phyloP scores from a whole-genome alignment of 495 filamentous ascomycete species.

The Penicillium goetzii region DNA sequence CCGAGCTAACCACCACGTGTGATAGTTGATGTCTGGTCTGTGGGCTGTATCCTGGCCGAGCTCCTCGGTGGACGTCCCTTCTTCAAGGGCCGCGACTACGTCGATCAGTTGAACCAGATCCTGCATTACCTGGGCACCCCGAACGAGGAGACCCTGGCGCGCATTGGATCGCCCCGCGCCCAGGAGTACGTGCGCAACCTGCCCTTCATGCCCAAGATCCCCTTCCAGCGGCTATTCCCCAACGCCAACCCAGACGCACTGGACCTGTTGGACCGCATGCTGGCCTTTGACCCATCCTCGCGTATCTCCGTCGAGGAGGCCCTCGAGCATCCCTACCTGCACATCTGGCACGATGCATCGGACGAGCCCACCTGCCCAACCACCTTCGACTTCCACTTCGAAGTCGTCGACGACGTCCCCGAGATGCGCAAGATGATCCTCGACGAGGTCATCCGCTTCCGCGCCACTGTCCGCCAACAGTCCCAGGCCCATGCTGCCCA shows the following conservation, averaged over 20 bases:
- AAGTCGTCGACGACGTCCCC: conserved; percentile 86
- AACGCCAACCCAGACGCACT: conserved; percentile 95
- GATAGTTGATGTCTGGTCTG: conserved; percentile 99
- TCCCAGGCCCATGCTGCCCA: conserved; percentile 50
- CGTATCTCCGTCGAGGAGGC: conserved; percentile 93
- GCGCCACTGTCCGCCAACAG: conserved; percentile 71
- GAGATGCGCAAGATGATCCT: conserved; percentile 98
- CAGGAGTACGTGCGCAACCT: conserved; percentile 99
- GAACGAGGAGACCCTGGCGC: conserved; percentile 89
- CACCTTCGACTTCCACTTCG: conserved; percentile 97
- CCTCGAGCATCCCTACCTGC: conserved; percentile 91
- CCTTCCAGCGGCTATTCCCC: conserved; percentile 86
- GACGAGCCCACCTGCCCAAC: conserved; percentile 93
- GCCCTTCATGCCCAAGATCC: conserved; percentile 91
- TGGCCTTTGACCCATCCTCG: conserved; percentile 91
- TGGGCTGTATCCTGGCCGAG: conserved; percentile 96
- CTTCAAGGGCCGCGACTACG: conserved; percentile 99
- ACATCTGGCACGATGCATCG: conserved; percentile 97
- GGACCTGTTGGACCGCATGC: conserved; percentile 92
- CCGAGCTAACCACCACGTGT: not conserved
- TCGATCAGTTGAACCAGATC: conserved; percentile 99
- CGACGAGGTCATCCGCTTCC: conserved; percentile 85
- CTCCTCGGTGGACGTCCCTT: conserved; percentile 95
- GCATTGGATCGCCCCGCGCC: conserved; percentile 92
- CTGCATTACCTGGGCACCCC: conserved; percentile 97